Conservation (phyloP, 129 eudicot species). For the Scalesia atractyloides region DNA sequence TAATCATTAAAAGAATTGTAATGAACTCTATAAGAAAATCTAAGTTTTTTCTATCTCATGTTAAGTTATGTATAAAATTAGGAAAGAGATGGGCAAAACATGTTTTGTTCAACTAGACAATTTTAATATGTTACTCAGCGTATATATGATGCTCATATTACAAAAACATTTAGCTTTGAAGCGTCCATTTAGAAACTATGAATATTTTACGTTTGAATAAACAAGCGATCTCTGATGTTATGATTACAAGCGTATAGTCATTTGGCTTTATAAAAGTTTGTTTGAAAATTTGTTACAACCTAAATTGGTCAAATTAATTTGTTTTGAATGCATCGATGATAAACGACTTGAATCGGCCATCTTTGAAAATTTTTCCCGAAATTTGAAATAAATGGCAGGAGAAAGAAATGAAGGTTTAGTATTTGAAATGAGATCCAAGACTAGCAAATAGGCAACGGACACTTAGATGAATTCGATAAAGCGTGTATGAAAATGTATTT, state of each 20-base stretch:
- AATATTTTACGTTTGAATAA: neutral
- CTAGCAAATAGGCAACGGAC: no score
- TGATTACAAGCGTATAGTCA: neutral
- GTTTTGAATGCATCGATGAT: neutral
- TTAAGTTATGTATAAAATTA: no score
- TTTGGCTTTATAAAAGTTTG: neutral
- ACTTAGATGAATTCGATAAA: no score
- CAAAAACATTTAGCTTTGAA: neutral
- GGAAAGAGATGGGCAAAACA: no score
- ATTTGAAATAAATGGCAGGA: neutral
- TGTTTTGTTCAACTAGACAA: no score
- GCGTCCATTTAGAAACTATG: neutral
- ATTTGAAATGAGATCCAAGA: neutral
- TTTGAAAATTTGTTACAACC: neutral
- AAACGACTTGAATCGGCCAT: neutral
- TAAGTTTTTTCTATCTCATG: no score
- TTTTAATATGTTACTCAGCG: neutral
- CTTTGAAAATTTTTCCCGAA: neutral
- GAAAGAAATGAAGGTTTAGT: neutral
- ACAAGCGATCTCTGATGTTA: neutral
- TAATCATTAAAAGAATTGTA: no score
- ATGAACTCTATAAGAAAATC: no score
- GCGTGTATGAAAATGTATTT: no score
- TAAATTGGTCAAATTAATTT: neutral
- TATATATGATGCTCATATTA: neutral